phyloP scores from a whole-genome alignment of 225 moss, liverwort and hornwort species.

The Marchantia paleacea region DNA sequence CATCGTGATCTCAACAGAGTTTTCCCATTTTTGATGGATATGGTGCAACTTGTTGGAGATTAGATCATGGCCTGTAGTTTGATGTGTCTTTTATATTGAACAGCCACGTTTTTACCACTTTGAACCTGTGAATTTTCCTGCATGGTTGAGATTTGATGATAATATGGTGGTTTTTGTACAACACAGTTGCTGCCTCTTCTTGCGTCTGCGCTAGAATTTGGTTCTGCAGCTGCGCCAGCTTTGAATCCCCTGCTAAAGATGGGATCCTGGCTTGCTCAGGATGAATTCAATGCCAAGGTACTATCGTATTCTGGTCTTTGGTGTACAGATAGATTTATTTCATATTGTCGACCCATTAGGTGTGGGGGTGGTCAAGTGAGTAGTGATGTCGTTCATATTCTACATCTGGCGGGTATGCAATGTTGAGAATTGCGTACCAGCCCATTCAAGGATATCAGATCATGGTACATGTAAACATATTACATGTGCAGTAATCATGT shows the following conservation, averaged over 20 bases:
- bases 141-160: slow-evolving; percentile 1
- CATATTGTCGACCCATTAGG: no score
- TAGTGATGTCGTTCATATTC: no score
- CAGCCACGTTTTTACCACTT: neutral
- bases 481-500: no score
- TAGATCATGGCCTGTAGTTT: neutral
- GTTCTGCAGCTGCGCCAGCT: slow-evolving; percentile 92
- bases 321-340: neutral
- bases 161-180: slow-evolving; percentile 12
- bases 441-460: no score
- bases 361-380: no score
- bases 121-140: neutral
- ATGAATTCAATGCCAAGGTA: slow-evolving; percentile 84
- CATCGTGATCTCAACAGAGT: neutral
- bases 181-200: slow-evolving; percentile 84
- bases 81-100: neutral
- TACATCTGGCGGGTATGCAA: no score
- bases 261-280: slow-evolving; percentile 81
- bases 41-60: neutral
- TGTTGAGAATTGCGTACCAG: no score
- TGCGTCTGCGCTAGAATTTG: slow-evolving; percentile 88
- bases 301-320: neutral
- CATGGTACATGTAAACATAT: no score
- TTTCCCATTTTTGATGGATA: neutral
- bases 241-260: slow-evolving; percentile 82